Conservation (phyloP, 768 basidiomycete genomes). For the Crepidotus variabilis region DNA sequence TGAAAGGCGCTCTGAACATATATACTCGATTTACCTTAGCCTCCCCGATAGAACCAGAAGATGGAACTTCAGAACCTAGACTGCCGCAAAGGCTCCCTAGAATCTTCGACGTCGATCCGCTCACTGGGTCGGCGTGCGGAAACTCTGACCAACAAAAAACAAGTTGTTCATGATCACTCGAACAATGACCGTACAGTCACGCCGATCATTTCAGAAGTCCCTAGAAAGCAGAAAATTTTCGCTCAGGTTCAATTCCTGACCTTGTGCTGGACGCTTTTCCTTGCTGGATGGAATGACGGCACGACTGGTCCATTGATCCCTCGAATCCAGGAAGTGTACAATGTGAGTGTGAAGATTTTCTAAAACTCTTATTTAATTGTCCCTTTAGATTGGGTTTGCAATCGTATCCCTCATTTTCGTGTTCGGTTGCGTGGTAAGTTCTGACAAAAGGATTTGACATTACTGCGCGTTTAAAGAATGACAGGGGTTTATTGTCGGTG, state of each 20-base stretch:
- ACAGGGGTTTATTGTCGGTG: conserved; percentile 41
- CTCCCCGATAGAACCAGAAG: background rate
- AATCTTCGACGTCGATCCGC: background rate
- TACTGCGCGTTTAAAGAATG: background rate
- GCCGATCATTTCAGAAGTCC: background rate
- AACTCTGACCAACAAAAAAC: background rate
- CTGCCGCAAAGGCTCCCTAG: background rate
- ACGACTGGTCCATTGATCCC: conserved; percentile 73
- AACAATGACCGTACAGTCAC: background rate
- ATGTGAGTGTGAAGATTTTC: conserved; percentile 27
- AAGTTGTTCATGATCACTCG: background rate
- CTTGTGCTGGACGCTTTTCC: conserved; percentile 53
- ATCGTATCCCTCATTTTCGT: conserved; percentile 62
- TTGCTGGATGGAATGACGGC: conserved; percentile 79
- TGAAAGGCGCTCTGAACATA: background rate
- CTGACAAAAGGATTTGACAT: conserved; percentile 37
- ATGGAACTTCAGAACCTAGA: background rate
- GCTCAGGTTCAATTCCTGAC: conserved; percentile 46
- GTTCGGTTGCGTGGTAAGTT: conserved; percentile 32
- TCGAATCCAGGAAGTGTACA: conserved; percentile 56
- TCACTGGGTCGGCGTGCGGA: background rate
- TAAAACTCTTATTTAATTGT: background rate
- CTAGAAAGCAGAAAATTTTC: conserved; percentile 10
- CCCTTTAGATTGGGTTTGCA: conserved; percentile 45
- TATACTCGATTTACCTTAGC: background rate